phyloP scores from a whole-genome alignment of 345 rosid genomes.

The Salix koriyanagi region DNA sequence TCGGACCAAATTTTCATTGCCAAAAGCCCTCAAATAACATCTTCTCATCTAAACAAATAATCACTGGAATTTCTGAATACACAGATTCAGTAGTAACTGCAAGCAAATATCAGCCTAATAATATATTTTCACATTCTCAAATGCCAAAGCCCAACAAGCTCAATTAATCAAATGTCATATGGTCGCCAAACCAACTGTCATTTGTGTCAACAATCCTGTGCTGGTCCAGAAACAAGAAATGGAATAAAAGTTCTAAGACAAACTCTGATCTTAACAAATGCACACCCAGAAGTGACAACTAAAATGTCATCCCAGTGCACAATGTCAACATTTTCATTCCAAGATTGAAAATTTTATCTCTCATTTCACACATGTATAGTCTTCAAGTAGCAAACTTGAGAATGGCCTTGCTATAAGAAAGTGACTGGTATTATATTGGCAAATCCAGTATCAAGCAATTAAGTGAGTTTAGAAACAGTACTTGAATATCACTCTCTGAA shows the following conservation, averaged over 20 bases:
- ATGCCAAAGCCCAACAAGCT: not conserved
- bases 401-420: not conserved
- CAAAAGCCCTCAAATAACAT: not conserved
- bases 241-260: not conserved
- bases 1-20: too few species aligned
- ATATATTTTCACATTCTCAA: not conserved
- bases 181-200: not conserved
- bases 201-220: not conserved
- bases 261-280: too few species aligned
- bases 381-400: not conserved
- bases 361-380: not conserved
- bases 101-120: not conserved
- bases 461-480: constrained; percentile 15
- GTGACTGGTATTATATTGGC: not conserved
- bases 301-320: not conserved
- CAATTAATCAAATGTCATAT: not conserved
- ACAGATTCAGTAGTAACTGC: not conserved
- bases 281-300: too few species aligned
- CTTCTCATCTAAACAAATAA: not conserved
- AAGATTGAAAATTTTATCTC: not conserved
- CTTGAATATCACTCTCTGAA: constrained; percentile 72
- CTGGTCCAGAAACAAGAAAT: not conserved
- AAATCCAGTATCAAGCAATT: constrained; percentile 8
- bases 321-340: not conserved
- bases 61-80: not conserved